phyloP scores from a whole-genome alignment of 768 basidiomycete species.

The Rhizopogon vesiculosus region DNA sequence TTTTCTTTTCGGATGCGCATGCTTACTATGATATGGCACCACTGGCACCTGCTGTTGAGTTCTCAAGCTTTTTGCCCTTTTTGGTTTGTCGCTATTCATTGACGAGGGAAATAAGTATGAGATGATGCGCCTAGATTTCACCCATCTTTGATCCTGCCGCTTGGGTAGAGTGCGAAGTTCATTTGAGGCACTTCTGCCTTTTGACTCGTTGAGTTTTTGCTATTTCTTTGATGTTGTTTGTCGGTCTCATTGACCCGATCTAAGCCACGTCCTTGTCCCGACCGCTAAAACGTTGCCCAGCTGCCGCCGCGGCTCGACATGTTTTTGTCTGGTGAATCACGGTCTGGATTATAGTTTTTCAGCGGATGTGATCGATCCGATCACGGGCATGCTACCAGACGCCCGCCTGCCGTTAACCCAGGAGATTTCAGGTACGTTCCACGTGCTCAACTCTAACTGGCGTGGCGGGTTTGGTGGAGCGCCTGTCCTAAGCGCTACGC shows the following conservation, averaged over 20 bases:
- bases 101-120: not conserved
- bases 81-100: not conserved
- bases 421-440: too few relatives aligned
- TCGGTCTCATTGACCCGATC: not conserved
- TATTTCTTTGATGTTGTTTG: not conserved
- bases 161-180: too few relatives aligned
- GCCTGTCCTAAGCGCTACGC: too few relatives aligned
- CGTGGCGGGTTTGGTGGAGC: too few relatives aligned
- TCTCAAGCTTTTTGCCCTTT: slow-evolving; percentile 6
- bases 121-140: not conserved
- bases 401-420: too few relatives aligned
- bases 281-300: not conserved
- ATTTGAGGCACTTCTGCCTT: too few relatives aligned
- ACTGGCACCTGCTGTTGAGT: slow-evolving; percentile 17
- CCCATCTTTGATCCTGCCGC: not conserved
- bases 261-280: not conserved
- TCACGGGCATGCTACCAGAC: too few relatives aligned
- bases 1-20: not conserved
- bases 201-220: not conserved
- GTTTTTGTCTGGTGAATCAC: too few relatives aligned
- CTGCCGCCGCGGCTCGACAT: not conserved
- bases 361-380: too few relatives aligned
- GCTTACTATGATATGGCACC: not conserved
- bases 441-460: too few relatives aligned
- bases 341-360: too few relatives aligned